Percentiles rank a stretch among this genome's conserved stretches.
phyloP scores from a whole-genome alignment of 768 basidiomycete genomes.

The Lactarius indigo region DNA sequence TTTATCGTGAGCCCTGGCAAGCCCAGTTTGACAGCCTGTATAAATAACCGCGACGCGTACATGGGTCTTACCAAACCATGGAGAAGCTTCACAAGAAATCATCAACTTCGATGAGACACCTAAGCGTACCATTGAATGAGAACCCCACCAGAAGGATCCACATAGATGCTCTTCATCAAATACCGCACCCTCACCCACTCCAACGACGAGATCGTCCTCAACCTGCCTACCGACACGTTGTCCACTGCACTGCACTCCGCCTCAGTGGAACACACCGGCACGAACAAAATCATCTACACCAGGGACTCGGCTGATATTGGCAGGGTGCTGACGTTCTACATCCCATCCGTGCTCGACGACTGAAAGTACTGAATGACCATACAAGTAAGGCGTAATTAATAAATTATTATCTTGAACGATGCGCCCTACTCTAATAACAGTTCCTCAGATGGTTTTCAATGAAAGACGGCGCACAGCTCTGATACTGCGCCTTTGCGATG shows the following conservation, averaged over 20 bases:
- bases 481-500: too few species aligned
- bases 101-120: constrained; percentile 72
- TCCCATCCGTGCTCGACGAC: constrained; percentile 73
- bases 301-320: constrained; percentile 75
- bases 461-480: too few species aligned
- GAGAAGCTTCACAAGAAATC: constrained; percentile 82
- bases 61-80: constrained; percentile 71
- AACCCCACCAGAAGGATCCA: constrained; percentile 50
- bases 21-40: neutral
- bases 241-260: constrained; percentile 64
- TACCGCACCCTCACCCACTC: constrained; percentile 88
- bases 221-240: constrained; percentile 68
- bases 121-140: constrained; percentile 61
- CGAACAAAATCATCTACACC: constrained; percentile 73
- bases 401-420: too few species aligned
- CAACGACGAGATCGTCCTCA: constrained; percentile 73
- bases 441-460: too few species aligned
- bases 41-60: neutral
- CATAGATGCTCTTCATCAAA: constrained; percentile 58
- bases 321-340: constrained; percentile 84
- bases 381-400: too few species aligned
- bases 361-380: constrained; percentile 11
- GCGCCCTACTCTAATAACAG: too few species aligned
- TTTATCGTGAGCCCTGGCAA: constrained; percentile 22
- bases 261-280: constrained; percentile 26